Evolutionary conservation across 2,329 filamentous ascomycete species (phyloP).

Genomic region (Microdochium nivale): DNA sequence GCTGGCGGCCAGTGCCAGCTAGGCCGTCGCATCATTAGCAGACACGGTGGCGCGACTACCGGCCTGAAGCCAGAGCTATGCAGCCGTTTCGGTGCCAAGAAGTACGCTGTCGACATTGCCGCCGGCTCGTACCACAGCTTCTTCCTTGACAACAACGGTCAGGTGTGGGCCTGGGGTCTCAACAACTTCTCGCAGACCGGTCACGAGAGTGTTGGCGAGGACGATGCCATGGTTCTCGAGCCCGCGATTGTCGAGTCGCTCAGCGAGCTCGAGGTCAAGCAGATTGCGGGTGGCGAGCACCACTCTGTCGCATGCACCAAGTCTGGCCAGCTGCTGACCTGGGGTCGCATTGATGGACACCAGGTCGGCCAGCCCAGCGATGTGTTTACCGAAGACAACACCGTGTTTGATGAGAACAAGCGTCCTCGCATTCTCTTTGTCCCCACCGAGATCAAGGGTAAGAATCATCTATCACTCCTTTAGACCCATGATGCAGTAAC

Average conservation of each 20-base stretch:
- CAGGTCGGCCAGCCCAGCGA: conserved; percentile 49
- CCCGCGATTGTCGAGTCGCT: conserved; percentile 61
- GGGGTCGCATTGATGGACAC: conserved; percentile 36
- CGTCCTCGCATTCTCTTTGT: conserved; percentile 63
- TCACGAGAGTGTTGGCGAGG: conserved; percentile 54
- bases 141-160: conserved; percentile 56
- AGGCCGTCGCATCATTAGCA: conserved; percentile 49
- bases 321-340: conserved; percentile 32
- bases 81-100: conserved; percentile 33
- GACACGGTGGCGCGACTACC: conserved; percentile 13
- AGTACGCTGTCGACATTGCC: conserved; percentile 42
- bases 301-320: conserved; percentile 46
- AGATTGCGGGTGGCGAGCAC: conserved; percentile 63
- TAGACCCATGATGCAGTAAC: not conserved
- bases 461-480: not conserved
- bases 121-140: conserved; percentile 66
- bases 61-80: conserved; percentile 30
- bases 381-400: conserved; percentile 45
- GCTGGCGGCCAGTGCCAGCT: conserved; percentile 70
- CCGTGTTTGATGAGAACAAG: conserved; percentile 55
- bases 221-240: conserved; percentile 63
- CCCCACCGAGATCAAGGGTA: conserved; percentile 53
- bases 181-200: conserved; percentile 68
- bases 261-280: conserved; percentile 50
- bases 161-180: conserved; percentile 62